Conservation (phyloP, 345 rosid genomes). For the Eutrema heterophyllum region DNA sequence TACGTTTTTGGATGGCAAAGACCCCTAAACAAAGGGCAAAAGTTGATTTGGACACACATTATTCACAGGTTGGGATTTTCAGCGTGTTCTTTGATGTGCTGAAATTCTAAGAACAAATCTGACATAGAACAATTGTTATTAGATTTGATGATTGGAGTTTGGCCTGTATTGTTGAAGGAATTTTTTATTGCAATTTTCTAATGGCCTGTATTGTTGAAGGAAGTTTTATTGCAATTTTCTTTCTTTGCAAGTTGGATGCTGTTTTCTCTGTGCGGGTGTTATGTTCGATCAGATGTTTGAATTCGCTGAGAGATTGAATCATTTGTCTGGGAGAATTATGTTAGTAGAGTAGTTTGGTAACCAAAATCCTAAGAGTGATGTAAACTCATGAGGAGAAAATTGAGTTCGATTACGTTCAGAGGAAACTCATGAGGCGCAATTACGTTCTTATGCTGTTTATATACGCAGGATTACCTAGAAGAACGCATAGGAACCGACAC, state of each 20-base stretch:
- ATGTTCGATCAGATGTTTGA: background rate
- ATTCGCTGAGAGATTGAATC: background rate
- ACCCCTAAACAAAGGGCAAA: constrained; percentile 94
- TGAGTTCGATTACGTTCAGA: background rate
- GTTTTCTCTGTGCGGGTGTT: background rate
- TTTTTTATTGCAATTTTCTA: background rate
- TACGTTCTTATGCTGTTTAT: background rate
- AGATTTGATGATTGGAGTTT: background rate
- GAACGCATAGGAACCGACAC: constrained; percentile 59
- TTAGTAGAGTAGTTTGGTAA: background rate
- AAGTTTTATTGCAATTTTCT: background rate
- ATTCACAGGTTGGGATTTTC: constrained; percentile 50
- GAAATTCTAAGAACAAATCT: background rate
- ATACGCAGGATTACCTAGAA: constrained; percentile 54
- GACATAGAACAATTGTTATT: background rate
- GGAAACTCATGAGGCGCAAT: background rate
- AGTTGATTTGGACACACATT: constrained; percentile 97
- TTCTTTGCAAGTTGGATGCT: background rate
- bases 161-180: background rate
- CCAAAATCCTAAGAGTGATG: background rate
- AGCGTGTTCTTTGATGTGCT: background rate
- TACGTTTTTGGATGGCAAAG: constrained; percentile 81
- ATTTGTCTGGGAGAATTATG: background rate
- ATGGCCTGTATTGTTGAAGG: background rate
- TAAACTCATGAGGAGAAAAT: background rate